Percentiles rank a stretch among this genome's conserved stretches.
Conservation (phyloP, 2,329 filamentous ascomycete genomes). For the Xylaria sp. region DNA sequence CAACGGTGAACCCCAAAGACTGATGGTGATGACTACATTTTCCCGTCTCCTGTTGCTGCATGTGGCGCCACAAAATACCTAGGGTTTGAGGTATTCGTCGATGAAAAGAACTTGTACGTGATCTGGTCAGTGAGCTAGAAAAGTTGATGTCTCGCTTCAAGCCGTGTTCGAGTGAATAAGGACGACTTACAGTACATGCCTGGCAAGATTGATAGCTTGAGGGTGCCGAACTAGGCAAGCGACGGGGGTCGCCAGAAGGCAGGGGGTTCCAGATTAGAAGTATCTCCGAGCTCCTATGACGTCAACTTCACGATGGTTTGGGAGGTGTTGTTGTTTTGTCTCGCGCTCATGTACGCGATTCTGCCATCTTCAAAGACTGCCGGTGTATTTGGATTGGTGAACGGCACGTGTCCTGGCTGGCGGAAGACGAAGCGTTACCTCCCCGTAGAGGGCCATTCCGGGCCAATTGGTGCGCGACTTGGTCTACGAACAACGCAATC, state of each 20-base stretch:
- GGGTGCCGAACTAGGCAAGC: slow-evolving; percentile 17
- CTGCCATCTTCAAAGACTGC: slow-evolving; percentile 7
- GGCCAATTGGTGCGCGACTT: slow-evolving; percentile 23
- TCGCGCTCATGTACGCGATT: slow-evolving; percentile 18
- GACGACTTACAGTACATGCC: neutral
- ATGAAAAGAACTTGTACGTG: neutral
- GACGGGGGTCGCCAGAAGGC: slow-evolving; percentile 6
- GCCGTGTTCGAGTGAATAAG: neutral
- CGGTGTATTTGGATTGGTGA: slow-evolving; percentile 17
- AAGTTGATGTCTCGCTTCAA: neutral
- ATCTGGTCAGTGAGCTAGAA: neutral
- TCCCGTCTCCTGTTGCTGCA: neutral
- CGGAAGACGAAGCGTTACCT: slow-evolving; percentile 1
- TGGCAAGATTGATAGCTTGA: neutral
- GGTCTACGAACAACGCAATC: slow-evolving; percentile 25
- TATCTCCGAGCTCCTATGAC: slow-evolving; percentile 33
- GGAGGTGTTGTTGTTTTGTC: slow-evolving; percentile 11
- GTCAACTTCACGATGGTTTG: slow-evolving; percentile 19
- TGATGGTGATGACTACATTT: neutral
- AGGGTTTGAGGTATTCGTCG: neutral
- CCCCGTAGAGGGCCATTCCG: slow-evolving; percentile 17
- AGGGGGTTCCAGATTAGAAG: slow-evolving; percentile 21
- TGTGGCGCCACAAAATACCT: neutral
- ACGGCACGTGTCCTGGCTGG: slow-evolving; percentile 14
- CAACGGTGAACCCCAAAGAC: neutral